A percentile compares a stretch with the other conserved stretches of the same genome.
Conservation (phyloP, 495 filamentous ascomycete species). For the Aspergillus ellipticus region DNA sequence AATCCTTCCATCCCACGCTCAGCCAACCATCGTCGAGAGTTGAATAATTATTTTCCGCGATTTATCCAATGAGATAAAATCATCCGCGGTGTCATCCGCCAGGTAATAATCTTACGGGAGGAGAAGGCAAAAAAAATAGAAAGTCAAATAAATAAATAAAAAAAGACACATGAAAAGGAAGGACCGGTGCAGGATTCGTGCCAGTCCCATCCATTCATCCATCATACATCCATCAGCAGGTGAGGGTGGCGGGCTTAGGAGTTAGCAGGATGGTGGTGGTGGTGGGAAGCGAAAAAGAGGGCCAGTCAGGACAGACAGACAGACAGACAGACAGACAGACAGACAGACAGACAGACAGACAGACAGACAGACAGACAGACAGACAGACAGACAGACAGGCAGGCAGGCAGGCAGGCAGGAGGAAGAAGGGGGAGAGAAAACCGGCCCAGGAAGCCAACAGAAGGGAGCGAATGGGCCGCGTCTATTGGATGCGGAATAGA, state of each 20-base stretch:
- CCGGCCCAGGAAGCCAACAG: slow-evolving; percentile 17
- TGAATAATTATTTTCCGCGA: no score
- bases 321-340: no score
- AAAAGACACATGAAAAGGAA: background rate
- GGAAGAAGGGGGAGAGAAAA: slow-evolving; percentile 8
- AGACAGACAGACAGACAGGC: background rate
- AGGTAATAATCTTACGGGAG: background rate
- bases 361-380: no score
- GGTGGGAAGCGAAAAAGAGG: no score
- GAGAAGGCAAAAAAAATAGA: background rate
- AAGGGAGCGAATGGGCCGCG: background rate
- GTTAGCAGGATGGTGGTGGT: no score
- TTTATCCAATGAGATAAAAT: background rate
- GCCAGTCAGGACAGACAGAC: no score
- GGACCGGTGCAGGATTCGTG: slow-evolving; percentile 6
- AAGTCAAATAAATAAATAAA: slow-evolving; percentile 4
- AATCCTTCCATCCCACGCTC: background rate
- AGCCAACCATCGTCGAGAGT: background rate
- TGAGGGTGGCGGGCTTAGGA: background rate
- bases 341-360: no score
- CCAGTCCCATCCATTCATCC: background rate
- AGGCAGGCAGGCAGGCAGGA: slow-evolving; percentile 5
- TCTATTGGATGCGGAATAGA: slow-evolving; percentile 21
- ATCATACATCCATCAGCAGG: background rate
- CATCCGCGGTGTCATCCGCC: background rate